Evolutionary conservation across 2,329 filamentous ascomycete genomes (phyloP).

Genomic region (Gyromitra esculenta): DNA sequence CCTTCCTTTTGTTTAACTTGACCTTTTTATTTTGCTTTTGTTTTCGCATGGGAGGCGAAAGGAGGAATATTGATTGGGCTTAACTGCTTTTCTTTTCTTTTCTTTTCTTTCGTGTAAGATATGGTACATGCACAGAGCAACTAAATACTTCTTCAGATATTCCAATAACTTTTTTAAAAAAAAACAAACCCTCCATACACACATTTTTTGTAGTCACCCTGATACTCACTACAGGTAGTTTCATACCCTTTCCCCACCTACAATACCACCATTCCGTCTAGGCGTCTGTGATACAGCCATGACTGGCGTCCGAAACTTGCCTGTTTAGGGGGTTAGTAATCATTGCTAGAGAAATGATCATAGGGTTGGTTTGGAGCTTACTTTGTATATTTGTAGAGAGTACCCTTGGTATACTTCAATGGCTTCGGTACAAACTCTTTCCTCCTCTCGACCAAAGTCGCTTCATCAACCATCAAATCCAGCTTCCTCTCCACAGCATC

Average conservation of each 20-base stretch:
- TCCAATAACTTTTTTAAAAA: conserved; percentile 18
- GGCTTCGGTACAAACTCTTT: conserved; percentile 66
- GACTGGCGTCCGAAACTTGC: conserved; percentile 68
- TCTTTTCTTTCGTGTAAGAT: conserved; percentile 33
- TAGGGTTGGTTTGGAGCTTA: conserved; percentile 44
- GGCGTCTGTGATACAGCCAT: conserved; percentile 69
- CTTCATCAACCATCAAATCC: conserved; percentile 65
- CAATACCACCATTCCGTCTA: conserved; percentile 33
- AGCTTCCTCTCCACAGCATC: conserved; percentile 68
- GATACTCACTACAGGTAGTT: background rate
- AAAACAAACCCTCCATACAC: background rate
- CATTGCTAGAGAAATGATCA: background rate
- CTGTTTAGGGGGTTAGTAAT: conserved; percentile 47
- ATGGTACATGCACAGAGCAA: conserved; percentile 30
- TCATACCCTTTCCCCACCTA: background rate
- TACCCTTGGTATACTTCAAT: conserved; percentile 69
- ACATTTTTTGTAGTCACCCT: background rate
- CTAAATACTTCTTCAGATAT: conserved; percentile 1
- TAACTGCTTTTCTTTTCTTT: background rate
- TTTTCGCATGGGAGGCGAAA: conserved; percentile 17
- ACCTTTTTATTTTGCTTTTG: conserved; percentile 14
- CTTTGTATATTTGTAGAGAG: conserved; percentile 69
- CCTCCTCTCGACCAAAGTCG: conserved; percentile 65
- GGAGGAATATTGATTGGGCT: conserved; percentile 8
- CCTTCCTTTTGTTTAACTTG: conserved; percentile 26